Evolutionary conservation across 2,329 filamentous ascomycete genomes (phyloP).

Genomic region (Grosmannia huntii): DNA sequence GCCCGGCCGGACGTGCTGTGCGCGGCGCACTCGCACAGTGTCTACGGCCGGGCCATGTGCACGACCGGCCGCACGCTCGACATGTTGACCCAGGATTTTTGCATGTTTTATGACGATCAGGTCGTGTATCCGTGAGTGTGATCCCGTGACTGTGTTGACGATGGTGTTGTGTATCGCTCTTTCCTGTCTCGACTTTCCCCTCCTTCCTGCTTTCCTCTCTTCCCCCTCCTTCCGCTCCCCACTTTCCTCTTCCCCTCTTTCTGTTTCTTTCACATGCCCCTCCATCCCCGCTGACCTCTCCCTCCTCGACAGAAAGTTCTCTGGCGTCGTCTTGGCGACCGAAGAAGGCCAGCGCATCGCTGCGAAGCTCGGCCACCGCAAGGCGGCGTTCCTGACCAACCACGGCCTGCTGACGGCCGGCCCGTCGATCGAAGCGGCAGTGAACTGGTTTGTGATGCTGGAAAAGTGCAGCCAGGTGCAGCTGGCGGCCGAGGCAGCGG

Average conservation of each 20-base stretch:
- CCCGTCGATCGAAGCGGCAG: slow-evolving; percentile 33
- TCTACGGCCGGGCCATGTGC: slow-evolving; percentile 46
- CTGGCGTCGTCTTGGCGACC: slow-evolving; percentile 37
- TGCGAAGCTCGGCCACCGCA: slow-evolving; percentile 30
- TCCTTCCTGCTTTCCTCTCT: too few relatives aligned
- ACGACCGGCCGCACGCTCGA: slow-evolving; percentile 47
- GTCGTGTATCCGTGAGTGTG: slow-evolving; percentile 23
- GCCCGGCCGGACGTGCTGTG: slow-evolving; percentile 41
- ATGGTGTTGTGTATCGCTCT: too few relatives aligned
- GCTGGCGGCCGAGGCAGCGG: slow-evolving; percentile 44
- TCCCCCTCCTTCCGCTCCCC: too few relatives aligned
- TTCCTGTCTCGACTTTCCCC: too few relatives aligned
- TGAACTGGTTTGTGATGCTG: slow-evolving; percentile 41
- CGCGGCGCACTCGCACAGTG: slow-evolving; percentile 40
- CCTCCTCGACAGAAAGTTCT: slow-evolving; percentile 22
- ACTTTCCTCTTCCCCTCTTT: too few relatives aligned
- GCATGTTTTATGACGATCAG: slow-evolving; percentile 42
- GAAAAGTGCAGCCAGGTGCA: slow-evolving; percentile 36
- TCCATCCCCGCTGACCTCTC: too few relatives aligned
- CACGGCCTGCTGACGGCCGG: slow-evolving; percentile 42
- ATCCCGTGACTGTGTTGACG: slow-evolving; percentile 4
- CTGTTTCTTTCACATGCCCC: too few relatives aligned
- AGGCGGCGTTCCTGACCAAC: slow-evolving; percentile 40
- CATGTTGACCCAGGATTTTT: slow-evolving; percentile 52
- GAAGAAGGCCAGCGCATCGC: slow-evolving; percentile 39